Base-by-base conservation (phyloP, 177 flowering plant genomes). In the Vitis hybrid region DNA sequence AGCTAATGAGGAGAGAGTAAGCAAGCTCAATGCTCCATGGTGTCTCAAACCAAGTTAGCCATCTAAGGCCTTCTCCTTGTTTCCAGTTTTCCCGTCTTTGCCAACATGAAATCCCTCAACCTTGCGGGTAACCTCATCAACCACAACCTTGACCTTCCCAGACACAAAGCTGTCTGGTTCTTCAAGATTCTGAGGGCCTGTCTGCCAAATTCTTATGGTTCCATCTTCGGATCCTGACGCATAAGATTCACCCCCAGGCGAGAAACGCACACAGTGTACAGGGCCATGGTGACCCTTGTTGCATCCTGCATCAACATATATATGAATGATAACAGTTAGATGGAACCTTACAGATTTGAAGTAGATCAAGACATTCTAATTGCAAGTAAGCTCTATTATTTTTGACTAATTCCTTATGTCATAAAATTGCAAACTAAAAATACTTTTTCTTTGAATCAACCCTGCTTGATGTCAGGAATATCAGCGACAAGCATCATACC, bases 251-350 rank as follows among this genome's bases (percentile, higher is more conserved):
- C 99, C 99, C 68, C 89, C 95, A 17, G 99, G 99, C 1, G 97
- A 81, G 74, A 94, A 96, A 0, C 99, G 86, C 50, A 96, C 89
- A 63, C 97, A 96, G 60, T 94, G 99, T 2, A 94, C 97, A 34
- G 99, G 98, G 66, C 99, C 99, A 68, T 96, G 99, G 75, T 96
- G 98, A 71, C 99, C 99, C 81, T 96, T 96, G 86, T 96, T 92
- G 81, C 97, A 92, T 55, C 91, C 99, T 96, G 81, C 45, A 40
- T 40, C 45, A 40, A 40, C 9, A 40, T 7, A 40, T 40, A 40
- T 6, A 40, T 40, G 45, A 7, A 40, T 4, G 7, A 40, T 40
- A 40, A 40, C 45, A 7, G 45, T 40, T 40, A 40, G 45, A 40
- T 40, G 45, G 45, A 40, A 40, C 45, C 45, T 40, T 40, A 40